Conservation (phyloP, 257 asterid genomes). For the Knoxia roxburghii region DNA sequence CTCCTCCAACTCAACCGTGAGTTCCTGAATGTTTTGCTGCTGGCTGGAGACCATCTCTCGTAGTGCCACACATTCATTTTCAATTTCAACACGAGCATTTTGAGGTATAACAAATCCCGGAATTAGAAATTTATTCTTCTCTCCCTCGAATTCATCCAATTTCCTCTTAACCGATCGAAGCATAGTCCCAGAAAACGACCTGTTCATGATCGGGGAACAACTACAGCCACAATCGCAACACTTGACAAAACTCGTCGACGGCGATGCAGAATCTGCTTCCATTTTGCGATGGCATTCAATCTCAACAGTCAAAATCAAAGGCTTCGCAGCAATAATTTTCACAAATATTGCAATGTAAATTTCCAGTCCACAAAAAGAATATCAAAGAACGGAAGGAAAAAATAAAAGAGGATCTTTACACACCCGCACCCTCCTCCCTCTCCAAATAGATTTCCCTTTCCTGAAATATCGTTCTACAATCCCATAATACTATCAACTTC, state of each 20-base stretch:
- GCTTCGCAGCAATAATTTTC: slow-evolving; percentile 20
- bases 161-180: slow-evolving; percentile 72
- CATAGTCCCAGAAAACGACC: slow-evolving; percentile 44
- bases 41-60: slow-evolving; percentile 76
- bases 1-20: slow-evolving; percentile 77
- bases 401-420: neutral
- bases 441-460: slow-evolving; percentile 7
- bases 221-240: slow-evolving; percentile 78
- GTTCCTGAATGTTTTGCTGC: slow-evolving; percentile 66
- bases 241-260: slow-evolving; percentile 36
- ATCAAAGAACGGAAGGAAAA: neutral
- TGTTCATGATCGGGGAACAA: slow-evolving; percentile 39
- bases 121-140: slow-evolving; percentile 26
- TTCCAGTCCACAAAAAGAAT: neutral
- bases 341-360: slow-evolving; percentile 12
- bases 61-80: slow-evolving; percentile 67
- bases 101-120: slow-evolving; percentile 48
- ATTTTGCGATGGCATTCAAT: slow-evolving; percentile 32
- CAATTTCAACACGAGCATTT: slow-evolving; percentile 69
- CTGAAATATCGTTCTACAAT: neutral
- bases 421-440: slow-evolving; percentile 12
- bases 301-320: slow-evolving; percentile 21
- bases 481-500: neutral
- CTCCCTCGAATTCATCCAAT: slow-evolving; percentile 49
- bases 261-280: slow-evolving; percentile 47